Conservation (phyloP, 2,329 filamentous ascomycete species). For the Seiridium unicorne region DNA sequence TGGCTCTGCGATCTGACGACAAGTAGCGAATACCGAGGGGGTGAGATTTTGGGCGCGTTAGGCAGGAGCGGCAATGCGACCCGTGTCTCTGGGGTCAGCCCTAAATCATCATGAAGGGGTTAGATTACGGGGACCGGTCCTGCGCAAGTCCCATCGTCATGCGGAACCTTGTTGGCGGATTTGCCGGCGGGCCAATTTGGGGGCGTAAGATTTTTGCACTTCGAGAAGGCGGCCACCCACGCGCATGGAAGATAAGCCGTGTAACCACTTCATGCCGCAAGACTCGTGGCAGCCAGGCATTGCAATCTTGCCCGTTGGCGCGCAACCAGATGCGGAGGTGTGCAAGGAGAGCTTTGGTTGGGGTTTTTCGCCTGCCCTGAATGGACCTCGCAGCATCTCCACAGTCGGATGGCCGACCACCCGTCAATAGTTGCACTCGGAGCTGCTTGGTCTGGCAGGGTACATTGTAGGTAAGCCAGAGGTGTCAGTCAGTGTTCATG, state of each 20-base stretch:
- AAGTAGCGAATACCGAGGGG: neutral
- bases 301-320: neutral
- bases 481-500: neutral
- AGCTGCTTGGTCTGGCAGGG: neutral
- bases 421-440: slow-evolving; percentile 3
- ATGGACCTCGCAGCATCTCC: neutral
- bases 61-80: neutral
- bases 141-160: neutral
- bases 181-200: neutral
- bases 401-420: neutral
- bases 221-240: neutral
- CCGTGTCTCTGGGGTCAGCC: neutral
- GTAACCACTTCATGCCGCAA: neutral
- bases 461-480: neutral
- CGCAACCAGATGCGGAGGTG: neutral
- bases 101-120: neutral
- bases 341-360: neutral
- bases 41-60: neutral
- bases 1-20: neutral
- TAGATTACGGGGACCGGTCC: neutral
- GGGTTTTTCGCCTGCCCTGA: too few relatives aligned
- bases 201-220: slow-evolving; percentile 2
- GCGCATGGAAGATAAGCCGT: neutral
- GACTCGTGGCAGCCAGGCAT: slow-evolving; percentile 1
- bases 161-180: neutral